Evolutionary conservation across 2,329 filamentous ascomycete genomes (phyloP).

Genomic region (Pseudogymnoascus pannorum): DNA sequence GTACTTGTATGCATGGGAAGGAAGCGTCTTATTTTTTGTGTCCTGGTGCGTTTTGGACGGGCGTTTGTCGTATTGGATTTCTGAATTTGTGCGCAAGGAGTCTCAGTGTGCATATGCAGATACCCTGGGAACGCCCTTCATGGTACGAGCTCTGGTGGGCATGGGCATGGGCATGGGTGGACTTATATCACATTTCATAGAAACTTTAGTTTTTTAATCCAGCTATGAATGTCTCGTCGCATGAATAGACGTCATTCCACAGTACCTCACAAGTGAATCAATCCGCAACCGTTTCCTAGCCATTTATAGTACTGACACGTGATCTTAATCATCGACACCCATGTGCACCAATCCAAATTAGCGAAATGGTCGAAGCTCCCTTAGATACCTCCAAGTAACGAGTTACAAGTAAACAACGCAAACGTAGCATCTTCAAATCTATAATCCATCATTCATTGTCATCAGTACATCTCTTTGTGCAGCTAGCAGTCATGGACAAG

Average conservation of each 20-base stretch:
- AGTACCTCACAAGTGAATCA: background rate
- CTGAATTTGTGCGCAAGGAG: constrained; percentile 1
- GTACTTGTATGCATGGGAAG: constrained; percentile 5
- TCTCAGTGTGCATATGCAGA: constrained; percentile 8
- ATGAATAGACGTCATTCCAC: background rate
- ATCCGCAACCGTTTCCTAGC: background rate
- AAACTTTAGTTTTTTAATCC: background rate
- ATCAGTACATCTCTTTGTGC: constrained; percentile 1
- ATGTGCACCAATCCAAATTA: constrained; percentile 9
- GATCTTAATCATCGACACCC: background rate
- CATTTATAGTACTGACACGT: background rate
- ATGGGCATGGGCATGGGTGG: background rate
- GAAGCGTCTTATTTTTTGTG: background rate
- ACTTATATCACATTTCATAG: background rate
- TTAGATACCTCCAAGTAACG: background rate
- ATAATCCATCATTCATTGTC: constrained; percentile 1
- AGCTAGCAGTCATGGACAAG: constrained; percentile 51
- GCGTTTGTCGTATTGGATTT: background rate
- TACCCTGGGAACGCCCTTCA: background rate
- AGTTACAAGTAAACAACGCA: constrained; percentile 5
- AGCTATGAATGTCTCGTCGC: background rate
- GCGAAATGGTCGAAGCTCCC: constrained; percentile 7
- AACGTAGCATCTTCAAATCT: constrained; percentile 4
- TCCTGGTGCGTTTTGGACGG: background rate
- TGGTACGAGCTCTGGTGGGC: background rate